Conservation (phyloP, 257 asterid genomes). For the Solanum stenotomum region DNA sequence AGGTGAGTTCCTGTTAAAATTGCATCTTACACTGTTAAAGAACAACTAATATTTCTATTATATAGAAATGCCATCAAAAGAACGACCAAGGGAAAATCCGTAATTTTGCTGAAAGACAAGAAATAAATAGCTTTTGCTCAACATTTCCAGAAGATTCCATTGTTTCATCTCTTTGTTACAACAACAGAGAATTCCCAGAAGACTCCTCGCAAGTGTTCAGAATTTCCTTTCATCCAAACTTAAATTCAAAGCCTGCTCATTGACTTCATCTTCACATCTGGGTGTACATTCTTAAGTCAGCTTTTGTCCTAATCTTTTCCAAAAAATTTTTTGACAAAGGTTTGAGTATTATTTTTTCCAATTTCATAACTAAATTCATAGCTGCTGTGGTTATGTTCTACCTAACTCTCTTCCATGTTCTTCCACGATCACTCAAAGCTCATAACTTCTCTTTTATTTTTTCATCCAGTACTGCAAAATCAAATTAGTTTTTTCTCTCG, state of each 20-base stretch:
- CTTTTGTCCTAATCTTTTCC: not conserved
- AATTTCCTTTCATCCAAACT: not conserved
- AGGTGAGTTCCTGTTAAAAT: not conserved
- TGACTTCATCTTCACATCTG: not conserved
- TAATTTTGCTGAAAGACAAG: not conserved
- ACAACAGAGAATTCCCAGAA: not conserved
- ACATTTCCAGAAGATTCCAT: not conserved
- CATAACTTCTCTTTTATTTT: not conserved
- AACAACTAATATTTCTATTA: not conserved
- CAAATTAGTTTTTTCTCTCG: not conserved
- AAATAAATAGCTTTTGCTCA: not conserved
- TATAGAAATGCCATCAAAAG: not conserved
- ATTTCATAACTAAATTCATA: not conserved
- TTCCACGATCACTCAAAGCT: not conserved
- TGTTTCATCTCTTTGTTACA: not conserved
- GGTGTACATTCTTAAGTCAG: not conserved
- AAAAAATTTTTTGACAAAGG: no score
- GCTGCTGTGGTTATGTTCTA: not conserved
- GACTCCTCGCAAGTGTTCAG: not conserved
- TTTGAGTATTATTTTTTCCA: not conserved
- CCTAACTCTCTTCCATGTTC: not conserved
- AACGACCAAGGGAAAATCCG: not conserved
- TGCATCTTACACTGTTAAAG: not conserved
- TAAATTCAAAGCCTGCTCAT: not conserved
- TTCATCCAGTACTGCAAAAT: not conserved